Base-by-base conservation (phyloP, 2,329 filamentous ascomycete species). In the Fusarium sp. region DNA sequence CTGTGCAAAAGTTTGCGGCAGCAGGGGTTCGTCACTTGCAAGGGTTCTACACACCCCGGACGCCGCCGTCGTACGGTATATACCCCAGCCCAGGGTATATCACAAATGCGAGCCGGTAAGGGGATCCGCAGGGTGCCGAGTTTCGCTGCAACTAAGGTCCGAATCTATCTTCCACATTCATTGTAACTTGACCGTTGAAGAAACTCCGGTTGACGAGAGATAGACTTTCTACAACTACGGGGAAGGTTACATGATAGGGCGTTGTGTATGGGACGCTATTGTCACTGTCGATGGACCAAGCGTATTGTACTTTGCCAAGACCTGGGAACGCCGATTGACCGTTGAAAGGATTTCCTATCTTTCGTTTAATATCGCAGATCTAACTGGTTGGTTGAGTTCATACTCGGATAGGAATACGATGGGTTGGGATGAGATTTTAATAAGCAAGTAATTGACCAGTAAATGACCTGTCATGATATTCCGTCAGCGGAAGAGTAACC, bases 41-140 rank as follows among this genome's bases (percentile, higher is more conserved):
- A 56, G 62, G 63, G 63, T 40, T 13, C 27, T 29, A n/a, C 52
- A 42, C 25, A 32, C 61, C 62, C 61, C 44, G 55, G 63, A 46
- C 63, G 55, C 34, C 59, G 61, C 55, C 55, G 61, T 66, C 63
- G 62, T 66, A 66, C 48, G 62, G 63, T 66, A 61, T 51, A 59
- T 66, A 66, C 42, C 49, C 61, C 61, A 69, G 47, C 44, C 47
- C 61, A 32, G 22, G 52, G 41, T 14, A 46, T 32, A 53, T 37
- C 34, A 37, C 34, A 37, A 37, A 37, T 52, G 49, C 20, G 24
- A 45, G 32, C 42, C 45, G 22, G 59, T 16, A 46, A n/a, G 16
- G 44, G 45, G 27, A 58, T 58, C 53, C 53, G 54, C 42, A n/a
- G 45, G 45, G 20, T 32, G 57, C 58, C 54, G 54, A 61, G 54